Evolutionary conservation across 108 stramenopile species (phyloP).

Genomic region (Pseudonitzschia multiseries): DNA sequence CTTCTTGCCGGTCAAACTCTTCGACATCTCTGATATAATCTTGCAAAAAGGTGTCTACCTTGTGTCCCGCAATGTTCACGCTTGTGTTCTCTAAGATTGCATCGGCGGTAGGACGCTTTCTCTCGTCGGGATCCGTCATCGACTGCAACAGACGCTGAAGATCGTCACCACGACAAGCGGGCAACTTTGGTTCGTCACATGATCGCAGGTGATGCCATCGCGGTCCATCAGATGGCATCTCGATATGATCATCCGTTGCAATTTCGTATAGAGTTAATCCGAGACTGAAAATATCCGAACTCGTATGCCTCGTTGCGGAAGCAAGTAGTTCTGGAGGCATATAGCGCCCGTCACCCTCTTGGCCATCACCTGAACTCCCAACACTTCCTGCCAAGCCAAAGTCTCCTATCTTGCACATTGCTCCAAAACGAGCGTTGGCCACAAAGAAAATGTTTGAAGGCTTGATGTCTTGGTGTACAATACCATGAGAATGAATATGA

Average conservation of each 20-base stretch:
- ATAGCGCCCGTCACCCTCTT: constrained; percentile 82
- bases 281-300: constrained; percentile 81
- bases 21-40: constrained; percentile 76
- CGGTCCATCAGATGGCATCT: constrained; percentile 68
- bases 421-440: constrained; percentile 54
- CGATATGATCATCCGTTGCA: constrained; percentile 44
- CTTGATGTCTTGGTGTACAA: constrained; percentile 88
- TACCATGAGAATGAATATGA: constrained; percentile 72
- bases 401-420: constrained; percentile 86
- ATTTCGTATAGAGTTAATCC: constrained; percentile 80
- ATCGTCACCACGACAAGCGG: constrained; percentile 43
- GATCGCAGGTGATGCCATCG: constrained; percentile 73
- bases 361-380: constrained; percentile 75
- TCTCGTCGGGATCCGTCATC: constrained; percentile 51
- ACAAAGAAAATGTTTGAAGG: constrained; percentile 84
- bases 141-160: constrained; percentile 51
- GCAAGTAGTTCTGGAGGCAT: constrained; percentile 71
- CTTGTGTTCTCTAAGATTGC: constrained; percentile 46
- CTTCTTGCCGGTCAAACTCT: constrained; percentile 42
- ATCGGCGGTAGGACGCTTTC: constrained; percentile 61
- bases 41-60: constrained; percentile 57
- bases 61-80: constrained; percentile 43
- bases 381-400: constrained; percentile 80
- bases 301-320: constrained; percentile 55
- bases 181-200: constrained; percentile 49